These are phyloP conservation scores for Aspergillus tubingensis DNA, from an alignment of 2,329 filamentous ascomycete genomes.

Conservation along the genomic window DNA sequence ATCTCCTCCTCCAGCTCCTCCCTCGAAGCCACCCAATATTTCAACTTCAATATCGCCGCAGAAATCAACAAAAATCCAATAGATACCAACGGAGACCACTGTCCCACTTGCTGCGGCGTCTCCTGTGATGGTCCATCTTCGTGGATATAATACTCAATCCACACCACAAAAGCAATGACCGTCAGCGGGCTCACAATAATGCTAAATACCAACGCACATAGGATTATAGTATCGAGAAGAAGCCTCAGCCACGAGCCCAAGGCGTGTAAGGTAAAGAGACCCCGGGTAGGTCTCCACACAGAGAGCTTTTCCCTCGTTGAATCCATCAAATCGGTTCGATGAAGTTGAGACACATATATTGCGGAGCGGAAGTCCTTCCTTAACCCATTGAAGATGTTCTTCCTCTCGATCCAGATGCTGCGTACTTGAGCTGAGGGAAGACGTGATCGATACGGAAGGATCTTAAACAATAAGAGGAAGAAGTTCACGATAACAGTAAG, in stretches of 20 bases:
- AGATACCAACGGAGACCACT: slow-evolving; percentile 32
- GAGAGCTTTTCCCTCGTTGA: background rate
- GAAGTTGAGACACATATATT: background rate
- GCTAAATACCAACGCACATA: slow-evolving; percentile 27
- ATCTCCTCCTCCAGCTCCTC: slow-evolving; percentile 35
- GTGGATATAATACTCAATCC: slow-evolving; percentile 36
- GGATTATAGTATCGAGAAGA: slow-evolving; percentile 17
- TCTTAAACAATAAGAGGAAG: slow-evolving; percentile 24
- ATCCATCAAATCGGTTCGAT: background rate
- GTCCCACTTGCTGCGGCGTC: slow-evolving; percentile 33
- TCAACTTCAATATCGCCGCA: slow-evolving; percentile 28
- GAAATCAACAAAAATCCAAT: slow-evolving; percentile 33
- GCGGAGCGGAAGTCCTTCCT: slow-evolving; percentile 17
- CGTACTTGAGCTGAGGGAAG: slow-evolving; percentile 29
- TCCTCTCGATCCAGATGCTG: slow-evolving; percentile 28
- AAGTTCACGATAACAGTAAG: slow-evolving; percentile 29
- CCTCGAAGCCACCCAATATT: slow-evolving; percentile 28
- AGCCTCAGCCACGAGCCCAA: slow-evolving; percentile 17
- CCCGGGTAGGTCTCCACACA: background rate
- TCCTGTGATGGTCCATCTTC: slow-evolving; percentile 33
- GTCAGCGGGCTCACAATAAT: slow-evolving; percentile 35
- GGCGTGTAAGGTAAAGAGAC: slow-evolving; percentile 18
- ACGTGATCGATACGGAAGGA: slow-evolving; percentile 26
- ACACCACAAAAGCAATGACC: slow-evolving; percentile 33
- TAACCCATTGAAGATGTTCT: slow-evolving; percentile 22